These are phyloP conservation scores for Phoma sp. DNA, from an alignment of 2,329 filamentous ascomycete genomes.

Conservation along the genomic window DNA sequence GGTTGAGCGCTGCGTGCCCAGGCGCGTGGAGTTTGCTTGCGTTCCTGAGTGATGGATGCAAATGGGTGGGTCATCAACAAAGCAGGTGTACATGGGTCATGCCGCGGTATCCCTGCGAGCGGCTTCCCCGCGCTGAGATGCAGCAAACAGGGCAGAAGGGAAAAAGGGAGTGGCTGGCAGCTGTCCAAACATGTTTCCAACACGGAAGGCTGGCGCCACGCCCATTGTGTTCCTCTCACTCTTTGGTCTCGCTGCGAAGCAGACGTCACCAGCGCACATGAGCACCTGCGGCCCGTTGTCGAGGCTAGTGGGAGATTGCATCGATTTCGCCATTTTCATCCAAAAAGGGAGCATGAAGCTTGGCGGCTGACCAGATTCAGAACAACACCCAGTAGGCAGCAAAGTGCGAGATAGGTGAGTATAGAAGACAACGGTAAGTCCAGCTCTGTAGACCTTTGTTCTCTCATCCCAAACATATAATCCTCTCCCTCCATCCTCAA, in stretches of 20 bases:
- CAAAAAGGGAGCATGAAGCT: conserved; percentile 30
- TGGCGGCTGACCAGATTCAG: conserved; percentile 25
- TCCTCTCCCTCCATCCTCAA: background rate
- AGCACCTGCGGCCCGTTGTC: conserved; percentile 2
- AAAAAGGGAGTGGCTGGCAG: conserved; percentile 1
- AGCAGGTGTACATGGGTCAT: conserved; percentile 3
- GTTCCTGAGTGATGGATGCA: conserved; percentile 19
- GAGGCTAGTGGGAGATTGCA: conserved; percentile 33
- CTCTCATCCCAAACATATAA: background rate
- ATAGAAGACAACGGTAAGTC: conserved; percentile 8
- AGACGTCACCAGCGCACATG: conserved; percentile 28
- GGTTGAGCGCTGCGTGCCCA: conserved; percentile 10
- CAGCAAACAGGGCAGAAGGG: conserved; percentile 11
- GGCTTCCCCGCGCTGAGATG: conserved; percentile 19
- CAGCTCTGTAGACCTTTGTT: background rate
- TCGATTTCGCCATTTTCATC: conserved; percentile 34
- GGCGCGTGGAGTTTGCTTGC: conserved; percentile 17
- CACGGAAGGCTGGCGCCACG: conserved; percentile 1
- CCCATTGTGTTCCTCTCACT: conserved; percentile 17
- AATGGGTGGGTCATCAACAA: conserved; percentile 17
- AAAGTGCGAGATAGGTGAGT: conserved; percentile 13
- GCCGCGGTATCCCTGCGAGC: conserved; percentile 16
- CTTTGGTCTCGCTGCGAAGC: conserved; percentile 5
- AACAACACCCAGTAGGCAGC: conserved; percentile 11
- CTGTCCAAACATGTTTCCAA: background rate